Evolutionary conservation across 495 filamentous ascomycete genomes (phyloP).

Genomic region (Friedmanniomyces endolithicus): DNA sequence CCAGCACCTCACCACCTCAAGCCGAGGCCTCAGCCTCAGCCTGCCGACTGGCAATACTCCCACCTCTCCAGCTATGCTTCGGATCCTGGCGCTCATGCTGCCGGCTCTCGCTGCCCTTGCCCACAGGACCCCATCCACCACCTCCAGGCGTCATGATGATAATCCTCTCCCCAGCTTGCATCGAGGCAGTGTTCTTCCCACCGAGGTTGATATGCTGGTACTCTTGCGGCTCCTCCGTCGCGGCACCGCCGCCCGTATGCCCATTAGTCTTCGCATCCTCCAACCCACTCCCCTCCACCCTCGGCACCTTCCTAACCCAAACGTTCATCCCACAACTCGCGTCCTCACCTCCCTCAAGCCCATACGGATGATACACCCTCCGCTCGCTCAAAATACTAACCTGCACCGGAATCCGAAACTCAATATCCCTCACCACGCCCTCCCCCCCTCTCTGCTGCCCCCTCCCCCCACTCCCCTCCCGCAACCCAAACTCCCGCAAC

Average conservation of each 20-base stretch:
- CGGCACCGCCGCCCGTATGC: not conserved
- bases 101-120: constrained; percentile 38
- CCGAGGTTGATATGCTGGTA: constrained; percentile 71
- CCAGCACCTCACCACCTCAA: not conserved
- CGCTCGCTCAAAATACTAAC: constrained; percentile 82
- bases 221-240: constrained; percentile 21
- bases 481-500: constrained; percentile 67
- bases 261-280: constrained; percentile 10
- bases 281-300: constrained; percentile 15
- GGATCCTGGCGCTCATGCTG: constrained; percentile 37
- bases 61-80: constrained; percentile 46
- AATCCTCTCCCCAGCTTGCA: constrained; percentile 77
- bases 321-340: constrained; percentile 69
- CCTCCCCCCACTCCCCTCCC: constrained; percentile 53
- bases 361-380: constrained; percentile 78
- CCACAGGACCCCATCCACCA: constrained; percentile 57
- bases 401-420: constrained; percentile 81
- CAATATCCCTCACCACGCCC: constrained; percentile 85
- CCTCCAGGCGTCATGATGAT: constrained; percentile 63
- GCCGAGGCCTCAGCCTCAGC: constrained; percentile 24
- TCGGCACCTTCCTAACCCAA: constrained; percentile 60
- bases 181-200: constrained; percentile 84
- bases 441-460: constrained; percentile 77
- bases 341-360: constrained; percentile 74
- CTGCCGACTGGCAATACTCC: constrained; percentile 42